Evolutionary conservation across 352 stramenopile genomes (phyloP).

Genomic region (Pythium pyrilobum): DNA sequence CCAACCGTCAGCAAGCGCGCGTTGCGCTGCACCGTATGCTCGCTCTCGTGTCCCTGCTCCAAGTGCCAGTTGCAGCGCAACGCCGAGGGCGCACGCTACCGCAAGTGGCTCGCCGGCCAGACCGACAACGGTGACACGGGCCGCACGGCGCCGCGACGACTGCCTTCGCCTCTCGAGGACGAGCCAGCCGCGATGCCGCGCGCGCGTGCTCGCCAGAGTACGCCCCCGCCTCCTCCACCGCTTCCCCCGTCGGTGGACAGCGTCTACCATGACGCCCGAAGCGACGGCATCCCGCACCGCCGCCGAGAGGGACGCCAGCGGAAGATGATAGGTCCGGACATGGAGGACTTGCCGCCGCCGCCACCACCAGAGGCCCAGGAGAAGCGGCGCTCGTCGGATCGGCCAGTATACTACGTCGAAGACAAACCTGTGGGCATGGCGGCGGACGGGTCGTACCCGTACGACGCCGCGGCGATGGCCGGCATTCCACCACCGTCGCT

Average conservation of each 20-base stretch:
- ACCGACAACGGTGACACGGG: not conserved
- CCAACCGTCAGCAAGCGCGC: constrained; percentile 56
- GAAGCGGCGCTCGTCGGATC: not conserved
- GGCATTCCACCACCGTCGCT: not conserved
- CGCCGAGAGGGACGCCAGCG: not conserved
- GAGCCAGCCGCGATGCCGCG: not conserved
- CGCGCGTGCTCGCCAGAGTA: not conserved
- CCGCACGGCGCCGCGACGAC: too few relatives aligned
- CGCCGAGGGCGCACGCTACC: constrained; percentile 24
- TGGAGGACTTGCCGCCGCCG: not conserved
- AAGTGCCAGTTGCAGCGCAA: constrained; percentile 36
- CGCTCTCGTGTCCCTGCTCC: constrained; percentile 50
- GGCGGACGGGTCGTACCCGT: not conserved
- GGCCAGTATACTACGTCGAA: constrained; percentile 6
- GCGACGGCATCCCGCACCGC: not conserved
- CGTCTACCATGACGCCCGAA: not conserved
- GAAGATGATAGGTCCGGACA: not conserved
- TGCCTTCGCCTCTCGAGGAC: not conserved
- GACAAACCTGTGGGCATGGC: not conserved
- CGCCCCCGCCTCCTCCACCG: not conserved
- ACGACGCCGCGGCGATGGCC: not conserved
- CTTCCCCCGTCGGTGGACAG: not conserved
- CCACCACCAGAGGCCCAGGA: constrained; percentile 1
- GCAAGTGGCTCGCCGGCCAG: constrained; percentile 19
- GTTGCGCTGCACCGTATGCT: constrained; percentile 60